Evolutionary conservation across 129 eudicot genomes (phyloP), one percentile per base, ranked within the genome.

Genomic region (Ambrosia trifida): DNA sequence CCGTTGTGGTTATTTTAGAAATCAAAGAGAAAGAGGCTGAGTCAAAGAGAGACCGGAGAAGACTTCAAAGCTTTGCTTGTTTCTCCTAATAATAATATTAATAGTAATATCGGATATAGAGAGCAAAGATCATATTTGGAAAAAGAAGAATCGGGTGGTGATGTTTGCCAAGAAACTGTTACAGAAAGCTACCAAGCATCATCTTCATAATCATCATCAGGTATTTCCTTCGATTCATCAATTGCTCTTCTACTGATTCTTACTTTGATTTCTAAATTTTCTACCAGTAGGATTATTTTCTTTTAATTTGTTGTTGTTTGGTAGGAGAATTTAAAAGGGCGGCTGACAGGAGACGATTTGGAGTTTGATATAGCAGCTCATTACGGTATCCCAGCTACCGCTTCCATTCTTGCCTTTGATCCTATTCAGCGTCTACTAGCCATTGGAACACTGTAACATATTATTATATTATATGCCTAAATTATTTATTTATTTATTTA

Each of bases 401-500:
- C 97, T 11, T 95, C 99, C 6, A 40, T 83, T 70, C 87, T 95
- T 64, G 94, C 97, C 72, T 88, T 84, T 78, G 99, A 95, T 80
- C 95, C 94, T 44, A 81, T 95, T 66, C 99, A 95, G 82, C 89
- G 84, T 33, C 77, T 95, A 28, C 74, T 95, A 81, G 99, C 97
- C 40, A 78, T 95, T 73, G 97, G 96, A 38, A 95, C 99, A 69
- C 72, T 95, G 99, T n/a, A n/a, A n/a, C n/a, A n/a, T n/a, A n/a
- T n/a, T n/a, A n/a, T n/a, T n/a, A n/a, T n/a, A n/a, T n/a, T n/a
- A 30, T 0, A 24, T 14, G 30, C 32, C 33, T 18, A 33, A 36
- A 11, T 59, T 4, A 20, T 43, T n/a, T 9, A 60, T 13, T 46
- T 4, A 20, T 44, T 30, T n/a, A n/a, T n/a, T n/a, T 10, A 46